Base-by-base conservation (phyloP, 129 eudicot species). In the Arctium minus region DNA sequence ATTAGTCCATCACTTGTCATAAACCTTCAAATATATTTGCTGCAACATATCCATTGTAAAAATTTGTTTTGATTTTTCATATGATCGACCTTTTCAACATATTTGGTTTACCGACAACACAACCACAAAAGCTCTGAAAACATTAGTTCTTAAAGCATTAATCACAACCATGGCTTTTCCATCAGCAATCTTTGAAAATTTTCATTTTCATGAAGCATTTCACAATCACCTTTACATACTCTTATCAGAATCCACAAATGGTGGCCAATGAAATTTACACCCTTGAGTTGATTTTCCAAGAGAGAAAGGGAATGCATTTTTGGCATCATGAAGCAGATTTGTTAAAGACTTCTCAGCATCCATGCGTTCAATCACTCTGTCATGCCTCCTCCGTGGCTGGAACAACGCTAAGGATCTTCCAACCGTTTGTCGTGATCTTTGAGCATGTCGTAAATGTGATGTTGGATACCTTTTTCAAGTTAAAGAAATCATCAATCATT, bases 361-460 rank as follows among this genome's bases (percentile, higher is more conserved):
- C 86, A 92, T 92, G 30, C 97, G 97, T 80, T 91, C 99, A 73
- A 95, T 91, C 46, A 95, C 94, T 30, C 97, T 22, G 93, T 8
- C 93, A 86, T 15, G 97, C 99, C 86, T 95, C 99, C 88, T 95
- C 97, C 0, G 99, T 92, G 10, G 92, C 94, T 37, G 99, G 99
- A 75, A 95, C 94, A 22, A 95, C 99, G 10, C 83, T 95, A 6
- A 92, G 91, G 10, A 95, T 91, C 80, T 76, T 90, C 79, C 68
- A 70, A 7, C 90, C 89, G 12, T 82, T 81, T 75, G 4, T 78
- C 46, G 80, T 38, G 8, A 87, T 86, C 22, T 90, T 88, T 27
- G 89, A 22, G 29, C 80, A 75, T 12, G 91, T 88, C 3, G 94
- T 88, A 85, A 92, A 95, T 46, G 99, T 95, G 92, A 95, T 95